These are phyloP conservation scores for Phaeophleospora eucalypticola DNA, from an alignment of 2,329 filamentous ascomycete genomes.

Conservation along the genomic window DNA sequence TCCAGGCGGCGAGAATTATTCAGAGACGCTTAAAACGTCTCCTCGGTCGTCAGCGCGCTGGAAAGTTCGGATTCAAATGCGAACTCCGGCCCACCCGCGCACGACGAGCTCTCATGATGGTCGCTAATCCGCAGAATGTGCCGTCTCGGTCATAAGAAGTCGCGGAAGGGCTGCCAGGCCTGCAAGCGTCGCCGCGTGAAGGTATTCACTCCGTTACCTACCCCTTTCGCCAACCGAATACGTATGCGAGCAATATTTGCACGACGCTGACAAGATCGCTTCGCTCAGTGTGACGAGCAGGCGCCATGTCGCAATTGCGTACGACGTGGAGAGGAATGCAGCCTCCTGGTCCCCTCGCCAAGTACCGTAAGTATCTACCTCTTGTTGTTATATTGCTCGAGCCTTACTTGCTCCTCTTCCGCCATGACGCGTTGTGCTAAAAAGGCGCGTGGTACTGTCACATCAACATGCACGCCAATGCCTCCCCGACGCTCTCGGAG, in stretches of 20 bases:
- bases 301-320: slow-evolving; percentile 14
- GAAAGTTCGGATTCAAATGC: neutral
- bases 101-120: neutral
- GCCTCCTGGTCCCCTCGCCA: slow-evolving; percentile 9
- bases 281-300: slow-evolving; percentile 16
- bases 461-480: no score
- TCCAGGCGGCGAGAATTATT: no score
- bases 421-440: no score
- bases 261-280: no score
- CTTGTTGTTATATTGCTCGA: no score
- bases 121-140: slow-evolving; percentile 5
- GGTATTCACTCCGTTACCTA: slow-evolving; percentile 4
- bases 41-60: no score
- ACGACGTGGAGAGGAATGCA: slow-evolving; percentile 13
- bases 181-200: slow-evolving; percentile 15
- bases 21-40: no score
- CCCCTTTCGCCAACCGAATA: no score
- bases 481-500: no score
- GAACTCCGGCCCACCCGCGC: neutral
- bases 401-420: no score
- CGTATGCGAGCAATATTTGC: no score
- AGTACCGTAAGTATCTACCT: slow-evolving; percentile 13
- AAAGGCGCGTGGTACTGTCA: no score
- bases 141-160: slow-evolving; percentile 14
- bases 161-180: slow-evolving; percentile 11